Evolutionary conservation across 306 rosid species (phyloP), one percentile per base, ranked within the genome.

Genomic region (Boehmeria nivea): DNA sequence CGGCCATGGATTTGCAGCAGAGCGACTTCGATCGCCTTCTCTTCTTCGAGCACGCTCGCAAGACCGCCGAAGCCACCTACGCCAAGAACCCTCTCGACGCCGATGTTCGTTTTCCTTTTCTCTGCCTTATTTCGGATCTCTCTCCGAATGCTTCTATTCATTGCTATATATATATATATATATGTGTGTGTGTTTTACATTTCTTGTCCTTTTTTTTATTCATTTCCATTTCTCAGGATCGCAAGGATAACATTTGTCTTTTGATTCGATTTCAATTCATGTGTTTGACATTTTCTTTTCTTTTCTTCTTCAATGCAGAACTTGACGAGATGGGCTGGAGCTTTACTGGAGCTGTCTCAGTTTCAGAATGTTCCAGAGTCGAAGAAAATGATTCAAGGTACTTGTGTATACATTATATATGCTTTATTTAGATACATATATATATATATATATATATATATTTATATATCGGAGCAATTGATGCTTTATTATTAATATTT

Each of bases 241-340:
- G 6, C 45, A 17, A 19, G n/a, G 12, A n/a, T 33, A 18, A 17
- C 57, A n/a, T 17, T 12, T 48, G 12, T 27, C 13, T 22, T 20
- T 27, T 13, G 18, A 18, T 42, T 36, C 13, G 4, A 1, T 3
- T 39, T 33, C 46, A 34, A 28, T 6, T 1, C 12, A n/a, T 25
- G 25, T 24, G 51, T 33, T 40, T n/a, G 3, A 1, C 9, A 14
- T 52, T 7, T 18, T 24, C 38, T 36, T 27, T 2, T 54, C 11
- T 49, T 54, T 56, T 18, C 3, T 11, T 56, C 7, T 25, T 61
- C 6, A 43, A 6, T 62, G 67, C 70, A 90, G 98, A 90, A 90
- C 72, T 78, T 90, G 80, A 75, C 94, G 17, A 80, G 88, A 64
- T 90, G 98, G 98, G 95, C 82, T 6, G 94, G 94, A 59, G 87